Conservation (phyloP, 2,329 filamentous ascomycete genomes). For the Monosporascus sp. region DNA sequence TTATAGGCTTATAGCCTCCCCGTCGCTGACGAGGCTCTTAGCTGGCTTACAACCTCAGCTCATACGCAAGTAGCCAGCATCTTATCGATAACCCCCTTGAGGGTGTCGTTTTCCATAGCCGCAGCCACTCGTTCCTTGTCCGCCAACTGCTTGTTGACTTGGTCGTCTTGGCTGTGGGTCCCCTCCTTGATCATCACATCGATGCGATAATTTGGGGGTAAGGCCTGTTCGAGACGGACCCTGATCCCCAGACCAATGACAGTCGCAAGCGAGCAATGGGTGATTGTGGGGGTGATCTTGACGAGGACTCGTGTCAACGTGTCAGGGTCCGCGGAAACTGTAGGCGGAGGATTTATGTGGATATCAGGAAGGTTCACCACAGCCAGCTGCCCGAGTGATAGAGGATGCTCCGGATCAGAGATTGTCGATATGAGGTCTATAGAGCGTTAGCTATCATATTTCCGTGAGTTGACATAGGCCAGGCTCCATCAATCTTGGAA, state of each 20-base stretch:
- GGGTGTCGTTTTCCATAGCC: conserved; percentile 85
- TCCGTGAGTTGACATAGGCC: background rate
- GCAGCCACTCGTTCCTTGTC: conserved; percentile 97
- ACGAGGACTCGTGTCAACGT: conserved; percentile 71
- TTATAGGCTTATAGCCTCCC: too few species aligned
- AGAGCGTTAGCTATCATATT: conserved; percentile 15
- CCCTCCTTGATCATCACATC: conserved; percentile 94
- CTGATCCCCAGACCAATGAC: conserved; percentile 92
- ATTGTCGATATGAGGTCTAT: conserved; percentile 90
- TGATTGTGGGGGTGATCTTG: conserved; percentile 91
- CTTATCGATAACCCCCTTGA: conserved; percentile 83
- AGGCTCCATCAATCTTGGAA: background rate
- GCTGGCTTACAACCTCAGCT: conserved; percentile 7
- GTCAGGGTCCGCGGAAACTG: conserved; percentile 44
- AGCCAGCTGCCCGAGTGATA: conserved; percentile 86
- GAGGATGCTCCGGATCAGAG: conserved; percentile 91
- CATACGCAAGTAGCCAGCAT: conserved; percentile 84
- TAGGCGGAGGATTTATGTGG: conserved; percentile 64
- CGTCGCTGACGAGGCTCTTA: too few species aligned
- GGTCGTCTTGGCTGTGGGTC: conserved; percentile 89
- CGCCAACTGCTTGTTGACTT: conserved; percentile 92
- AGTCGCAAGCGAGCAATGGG: conserved; percentile 92
- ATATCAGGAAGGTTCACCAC: conserved; percentile 97
- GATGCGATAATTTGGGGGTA: conserved; percentile 86
- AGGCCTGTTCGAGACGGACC: conserved; percentile 81